Conservation (phyloP, 2,329 filamentous ascomycete genomes). For the Fusarium domesticum region DNA sequence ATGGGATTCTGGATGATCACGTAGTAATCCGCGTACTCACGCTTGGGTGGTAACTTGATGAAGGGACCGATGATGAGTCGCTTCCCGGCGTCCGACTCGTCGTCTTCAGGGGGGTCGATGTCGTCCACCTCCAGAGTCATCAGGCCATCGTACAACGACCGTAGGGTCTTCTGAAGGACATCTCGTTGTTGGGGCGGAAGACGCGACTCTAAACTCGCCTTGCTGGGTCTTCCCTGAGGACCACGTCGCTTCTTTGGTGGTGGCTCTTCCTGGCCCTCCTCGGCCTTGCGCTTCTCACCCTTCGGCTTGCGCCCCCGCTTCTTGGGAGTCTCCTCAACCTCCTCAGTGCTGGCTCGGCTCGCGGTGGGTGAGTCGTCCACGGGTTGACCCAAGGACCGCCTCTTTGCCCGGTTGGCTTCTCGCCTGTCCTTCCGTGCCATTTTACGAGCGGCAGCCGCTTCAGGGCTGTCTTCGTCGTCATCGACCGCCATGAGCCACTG, state of each 20-base stretch:
- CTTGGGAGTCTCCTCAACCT: slow-evolving; percentile 70
- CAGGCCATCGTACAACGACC: slow-evolving; percentile 72
- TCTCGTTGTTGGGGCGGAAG: slow-evolving; percentile 68
- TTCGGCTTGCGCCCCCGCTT: slow-evolving; percentile 83
- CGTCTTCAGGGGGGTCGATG: slow-evolving; percentile 54
- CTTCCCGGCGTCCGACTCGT: slow-evolving; percentile 58
- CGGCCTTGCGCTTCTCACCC: slow-evolving; percentile 84
- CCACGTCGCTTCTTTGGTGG: slow-evolving; percentile 76
- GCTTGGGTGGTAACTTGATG: slow-evolving; percentile 83
- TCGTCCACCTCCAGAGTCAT: slow-evolving; percentile 83
- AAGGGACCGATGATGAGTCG: slow-evolving; percentile 92
- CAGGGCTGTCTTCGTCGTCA: slow-evolving; percentile 90
- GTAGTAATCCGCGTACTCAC: slow-evolving; percentile 93
- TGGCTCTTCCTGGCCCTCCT: slow-evolving; percentile 72
- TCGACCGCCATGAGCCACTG: slow-evolving; percentile 99
- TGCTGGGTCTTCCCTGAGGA: slow-evolving; percentile 67
- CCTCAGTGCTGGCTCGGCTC: slow-evolving; percentile 83
- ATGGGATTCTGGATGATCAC: slow-evolving; percentile 89
- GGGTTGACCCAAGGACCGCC: slow-evolving; percentile 34
- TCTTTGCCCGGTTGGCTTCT: slow-evolving; percentile 70
- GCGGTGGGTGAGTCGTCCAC: slow-evolving; percentile 69
- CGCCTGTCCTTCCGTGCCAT: slow-evolving; percentile 80
- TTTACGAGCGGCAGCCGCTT: slow-evolving; percentile 88
- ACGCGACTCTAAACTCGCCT: slow-evolving; percentile 44
- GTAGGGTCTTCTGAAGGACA: slow-evolving; percentile 75